Evolutionary conservation across 495 filamentous ascomycete species (phyloP), one percentile per base, ranked within the genome.

Genomic region (Hapsidospora chrysogenum): DNA sequence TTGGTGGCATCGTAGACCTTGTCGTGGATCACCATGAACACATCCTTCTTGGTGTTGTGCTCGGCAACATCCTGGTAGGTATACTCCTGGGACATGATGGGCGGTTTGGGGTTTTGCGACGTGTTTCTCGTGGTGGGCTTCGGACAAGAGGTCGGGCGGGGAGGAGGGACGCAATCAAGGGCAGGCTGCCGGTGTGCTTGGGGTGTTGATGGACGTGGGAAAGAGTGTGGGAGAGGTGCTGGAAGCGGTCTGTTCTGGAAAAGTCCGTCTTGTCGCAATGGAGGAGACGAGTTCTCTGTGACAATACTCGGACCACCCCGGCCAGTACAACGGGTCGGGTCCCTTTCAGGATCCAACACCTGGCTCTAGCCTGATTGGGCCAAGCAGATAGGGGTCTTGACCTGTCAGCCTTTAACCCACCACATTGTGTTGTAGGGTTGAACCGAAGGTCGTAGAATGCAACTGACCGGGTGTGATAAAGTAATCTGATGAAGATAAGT

Each of bases 21-120:
- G 58, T 95, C 87, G 66, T 96, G 84, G 49, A 96, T 70, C 38
- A 95, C 78, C 42, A 95, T 44, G 63, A 71, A 92, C 31, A 94
- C 68, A 53, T 96, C 85, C 73, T 95, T 96, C 77, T 96, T 96
- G 52, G 74, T 76, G 61, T 75, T 80, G 67, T 99, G 92, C 52
- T 68, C 70, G 41, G 80, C 66, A 54, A 95, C 74, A 47, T 96
- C 84, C 45, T 74, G 61, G 63, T 80, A 84, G 37, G 86, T 93
- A 60, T 77, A 70, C 57, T 82, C 70, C 61, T 82, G 6, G 13
- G 25, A 37, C 23, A 37, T 38, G 18, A 18, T 16, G 36, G 36
- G 36, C 36, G 36, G 31, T 15, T 31, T 29, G 35, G 34, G 31
- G 15, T 17, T 5, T 26, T 26, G 23, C 23, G 23, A n/a, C 7